Percentiles rank a stretch among this genome's conserved stretches.
Conservation (phyloP, 2,329 filamentous ascomycete species). For the Harringtonia lauricola region DNA sequence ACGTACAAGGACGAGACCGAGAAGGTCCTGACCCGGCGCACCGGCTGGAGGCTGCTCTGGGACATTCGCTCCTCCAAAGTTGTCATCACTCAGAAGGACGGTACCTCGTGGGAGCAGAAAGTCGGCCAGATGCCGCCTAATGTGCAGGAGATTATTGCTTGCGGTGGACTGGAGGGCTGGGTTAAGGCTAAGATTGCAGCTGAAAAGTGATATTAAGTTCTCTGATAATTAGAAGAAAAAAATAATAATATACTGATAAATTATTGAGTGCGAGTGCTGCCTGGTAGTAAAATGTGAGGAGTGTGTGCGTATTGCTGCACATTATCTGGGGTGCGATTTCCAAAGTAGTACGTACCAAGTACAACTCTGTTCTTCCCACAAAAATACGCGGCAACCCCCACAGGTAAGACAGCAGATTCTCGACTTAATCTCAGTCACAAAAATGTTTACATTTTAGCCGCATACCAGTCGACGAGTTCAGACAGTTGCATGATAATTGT, state of each 20-base stretch:
- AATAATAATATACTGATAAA: not conserved
- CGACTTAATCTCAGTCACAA: too few relatives aligned
- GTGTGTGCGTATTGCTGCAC: too few relatives aligned
- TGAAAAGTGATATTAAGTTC: not conserved
- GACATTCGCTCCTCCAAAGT: constrained; percentile 65
- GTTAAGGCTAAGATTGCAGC: constrained; percentile 56
- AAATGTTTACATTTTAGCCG: too few relatives aligned
- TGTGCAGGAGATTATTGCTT: constrained; percentile 74
- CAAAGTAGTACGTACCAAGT: too few relatives aligned
- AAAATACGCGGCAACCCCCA: too few relatives aligned
- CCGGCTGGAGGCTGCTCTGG: constrained; percentile 77
- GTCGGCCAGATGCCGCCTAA: constrained; percentile 47
- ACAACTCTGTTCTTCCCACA: too few relatives aligned
- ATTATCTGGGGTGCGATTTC: too few relatives aligned
- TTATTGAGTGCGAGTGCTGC: too few relatives aligned
- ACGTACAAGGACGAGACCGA: constrained; percentile 34
- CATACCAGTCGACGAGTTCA: too few relatives aligned
- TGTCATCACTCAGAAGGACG: constrained; percentile 55
- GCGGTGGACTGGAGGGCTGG: constrained; percentile 73
- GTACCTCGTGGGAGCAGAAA: constrained; percentile 64
- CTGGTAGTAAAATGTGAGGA: too few relatives aligned
- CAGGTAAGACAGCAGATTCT: too few relatives aligned
- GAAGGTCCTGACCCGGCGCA: constrained; percentile 55
- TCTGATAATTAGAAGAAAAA: not conserved
- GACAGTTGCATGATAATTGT: too few relatives aligned